Conservation (phyloP, 1,139 yeast genomes). For the Pichia terricola region DNA sequence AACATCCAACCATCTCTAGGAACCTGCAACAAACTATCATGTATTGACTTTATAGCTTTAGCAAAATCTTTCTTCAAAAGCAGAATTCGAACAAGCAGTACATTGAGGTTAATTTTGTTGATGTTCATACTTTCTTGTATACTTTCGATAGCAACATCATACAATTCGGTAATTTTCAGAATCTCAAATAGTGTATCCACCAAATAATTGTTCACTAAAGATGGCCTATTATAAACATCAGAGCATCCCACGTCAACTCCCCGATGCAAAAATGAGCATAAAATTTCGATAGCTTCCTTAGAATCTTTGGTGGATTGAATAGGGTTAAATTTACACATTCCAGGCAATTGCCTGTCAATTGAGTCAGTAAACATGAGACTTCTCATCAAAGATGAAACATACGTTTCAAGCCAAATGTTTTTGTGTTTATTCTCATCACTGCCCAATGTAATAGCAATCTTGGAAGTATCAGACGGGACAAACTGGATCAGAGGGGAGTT, state of each 20-base stretch:
- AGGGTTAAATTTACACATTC: conserved; percentile 34
- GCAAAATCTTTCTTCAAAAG: conserved; percentile 63
- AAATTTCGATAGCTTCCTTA: conserved; percentile 45
- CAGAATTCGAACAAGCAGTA: conserved; percentile 47
- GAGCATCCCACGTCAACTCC: conserved; percentile 62
- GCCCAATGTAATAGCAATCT: conserved; percentile 14
- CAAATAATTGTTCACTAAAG: conserved; percentile 59
- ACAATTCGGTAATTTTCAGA: conserved; percentile 55
- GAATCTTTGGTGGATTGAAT: conserved; percentile 39
- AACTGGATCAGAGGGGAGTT: conserved; percentile 23
- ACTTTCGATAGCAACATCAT: conserved; percentile 47
- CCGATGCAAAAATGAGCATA: conserved; percentile 54
- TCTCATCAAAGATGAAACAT: conserved; percentile 65
- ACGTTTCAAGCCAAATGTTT: conserved; percentile 64
- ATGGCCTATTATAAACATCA: conserved; percentile 57
- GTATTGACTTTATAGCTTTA: conserved; percentile 61
- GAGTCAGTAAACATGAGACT: conserved; percentile 62
- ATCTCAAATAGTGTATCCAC: conserved; percentile 66
- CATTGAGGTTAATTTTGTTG: conserved; percentile 31
- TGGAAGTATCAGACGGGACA: conserved; percentile 16
- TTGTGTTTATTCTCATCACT: conserved; percentile 5
- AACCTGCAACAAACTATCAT: conserved; percentile 45
- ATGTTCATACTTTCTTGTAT: conserved; percentile 31
- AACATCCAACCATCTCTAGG: conserved; percentile 56
- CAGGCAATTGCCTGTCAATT: conserved; percentile 52